Conservation (phyloP, 2,329 filamentous ascomycete species). For the Ophiostoma perfectum region DNA sequence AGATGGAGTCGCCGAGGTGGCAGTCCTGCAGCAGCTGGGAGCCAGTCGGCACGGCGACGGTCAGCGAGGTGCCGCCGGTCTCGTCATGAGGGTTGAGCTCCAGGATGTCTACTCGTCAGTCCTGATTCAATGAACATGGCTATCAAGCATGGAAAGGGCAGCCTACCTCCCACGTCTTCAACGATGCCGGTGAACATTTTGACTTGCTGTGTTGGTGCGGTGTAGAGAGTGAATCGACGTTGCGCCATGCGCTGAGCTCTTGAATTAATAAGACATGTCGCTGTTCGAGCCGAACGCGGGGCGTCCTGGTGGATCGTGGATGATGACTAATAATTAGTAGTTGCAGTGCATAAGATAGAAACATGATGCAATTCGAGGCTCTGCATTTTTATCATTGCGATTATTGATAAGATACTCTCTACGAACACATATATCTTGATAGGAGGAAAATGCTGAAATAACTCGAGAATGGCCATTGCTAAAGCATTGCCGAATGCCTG, state of each 20-base stretch:
- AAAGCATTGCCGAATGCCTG: too few relatives aligned
- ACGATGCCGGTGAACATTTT: conserved; percentile 94
- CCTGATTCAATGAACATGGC: conserved; percentile 1
- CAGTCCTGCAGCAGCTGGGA: conserved; percentile 76
- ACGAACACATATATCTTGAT: too few relatives aligned
- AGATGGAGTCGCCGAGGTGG: conserved; percentile 87
- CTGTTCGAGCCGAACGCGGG: neutral
- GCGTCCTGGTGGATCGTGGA: neutral
- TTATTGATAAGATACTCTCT: too few relatives aligned
- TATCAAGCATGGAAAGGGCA: neutral
- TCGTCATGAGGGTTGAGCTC: conserved; percentile 74
- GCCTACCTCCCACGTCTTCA: conserved; percentile 84
- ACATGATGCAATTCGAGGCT: too few relatives aligned
- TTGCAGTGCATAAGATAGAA: too few relatives aligned
- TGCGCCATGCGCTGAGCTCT: too few relatives aligned
- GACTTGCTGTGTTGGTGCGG: conserved; percentile 4
- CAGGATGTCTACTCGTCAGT: conserved; percentile 61
- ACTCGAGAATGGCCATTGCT: too few relatives aligned
- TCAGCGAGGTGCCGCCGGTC: conserved; percentile 83
- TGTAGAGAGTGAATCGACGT: too few relatives aligned
- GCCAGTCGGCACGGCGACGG: conserved; percentile 63
- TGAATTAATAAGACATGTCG: conserved; percentile 3
- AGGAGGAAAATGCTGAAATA: too few relatives aligned
- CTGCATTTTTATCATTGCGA: too few relatives aligned
- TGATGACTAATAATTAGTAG: neutral